Percentiles rank a stretch among this genome's conserved stretches.
phyloP scores from a whole-genome alignment of 257 asterid species.

The Capsicum chinense region DNA sequence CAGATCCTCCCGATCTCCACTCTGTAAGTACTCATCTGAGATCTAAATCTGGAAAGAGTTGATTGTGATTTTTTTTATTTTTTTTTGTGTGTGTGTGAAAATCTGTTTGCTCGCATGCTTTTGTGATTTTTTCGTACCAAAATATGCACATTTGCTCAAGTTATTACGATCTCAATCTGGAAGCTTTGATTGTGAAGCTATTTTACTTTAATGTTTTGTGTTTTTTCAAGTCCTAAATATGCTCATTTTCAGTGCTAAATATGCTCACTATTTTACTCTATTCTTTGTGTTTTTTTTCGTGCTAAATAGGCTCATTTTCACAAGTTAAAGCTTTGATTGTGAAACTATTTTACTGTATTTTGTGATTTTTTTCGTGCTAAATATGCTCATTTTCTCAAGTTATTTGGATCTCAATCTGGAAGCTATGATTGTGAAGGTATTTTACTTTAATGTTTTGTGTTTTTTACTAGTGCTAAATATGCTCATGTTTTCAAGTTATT shows the following conservation, averaged over 20 bases:
- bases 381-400: no score
- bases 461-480: no score
- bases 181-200: not conserved
- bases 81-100: not conserved
- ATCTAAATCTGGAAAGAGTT: constrained; percentile 3
- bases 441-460: no score
- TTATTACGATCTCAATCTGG: not conserved
- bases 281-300: not conserved
- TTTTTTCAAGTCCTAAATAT: not conserved
- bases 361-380: not conserved
- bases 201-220: not conserved
- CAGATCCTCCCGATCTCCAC: constrained; percentile 51
- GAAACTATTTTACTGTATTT: not conserved
- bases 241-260: not conserved
- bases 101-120: not conserved
- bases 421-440: no score
- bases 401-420: no score
- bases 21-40: constrained; percentile 39
- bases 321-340: not conserved
- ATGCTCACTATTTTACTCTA: not conserved
- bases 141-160: not conserved
- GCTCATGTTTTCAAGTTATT: not conserved
- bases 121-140: not conserved
- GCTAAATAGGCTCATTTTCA: not conserved
- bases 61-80: not conserved